phyloP scores from a whole-genome alignment of 192 early-diverging fungal genomes.

The Coemansia nantahalensis region DNA sequence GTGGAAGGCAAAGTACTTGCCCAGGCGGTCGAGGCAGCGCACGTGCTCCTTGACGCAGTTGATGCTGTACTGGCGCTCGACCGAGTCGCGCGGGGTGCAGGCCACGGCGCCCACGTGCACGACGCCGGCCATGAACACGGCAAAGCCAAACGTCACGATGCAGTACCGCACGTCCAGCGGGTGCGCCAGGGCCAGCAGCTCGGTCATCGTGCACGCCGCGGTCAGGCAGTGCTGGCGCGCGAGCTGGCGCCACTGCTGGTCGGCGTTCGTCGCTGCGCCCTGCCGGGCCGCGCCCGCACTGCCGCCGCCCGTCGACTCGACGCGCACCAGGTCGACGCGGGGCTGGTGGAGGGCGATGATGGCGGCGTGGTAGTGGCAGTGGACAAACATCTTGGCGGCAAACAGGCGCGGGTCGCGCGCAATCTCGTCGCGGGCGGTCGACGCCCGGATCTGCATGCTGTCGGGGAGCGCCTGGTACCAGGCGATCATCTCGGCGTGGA shows the following conservation, averaged over 20 bases:
- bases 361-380: slow-evolving; percentile 51
- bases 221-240: slow-evolving; percentile 53
- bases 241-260: slow-evolving; percentile 42
- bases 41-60: slow-evolving; percentile 53
- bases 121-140: slow-evolving; percentile 52
- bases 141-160: slow-evolving; percentile 50
- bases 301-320: slow-evolving; percentile 11
- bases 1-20: slow-evolving; percentile 53
- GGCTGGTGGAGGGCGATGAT: slow-evolving; percentile 53
- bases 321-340: slow-evolving; percentile 47
- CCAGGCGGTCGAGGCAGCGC: slow-evolving; percentile 37
- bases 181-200: slow-evolving; percentile 32
- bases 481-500: slow-evolving; percentile 49
- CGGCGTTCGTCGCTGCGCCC: neutral
- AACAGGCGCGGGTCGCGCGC: slow-evolving; percentile 27
- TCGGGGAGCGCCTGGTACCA: slow-evolving; percentile 49
- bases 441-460: slow-evolving; percentile 32
- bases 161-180: slow-evolving; percentile 48
- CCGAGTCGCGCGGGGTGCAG: slow-evolving; percentile 34
- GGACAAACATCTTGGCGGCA: slow-evolving; percentile 51
- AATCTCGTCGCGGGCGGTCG: slow-evolving; percentile 27
- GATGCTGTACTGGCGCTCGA: slow-evolving; percentile 51
- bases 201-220: slow-evolving; percentile 51
- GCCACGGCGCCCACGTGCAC: slow-evolving; percentile 50
- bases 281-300: neutral